Evolutionary conservation across 2,329 filamentous ascomycete species (phyloP), one percentile per base, ranked within the genome.

Genomic region (Arthrobotrys iridis): DNA sequence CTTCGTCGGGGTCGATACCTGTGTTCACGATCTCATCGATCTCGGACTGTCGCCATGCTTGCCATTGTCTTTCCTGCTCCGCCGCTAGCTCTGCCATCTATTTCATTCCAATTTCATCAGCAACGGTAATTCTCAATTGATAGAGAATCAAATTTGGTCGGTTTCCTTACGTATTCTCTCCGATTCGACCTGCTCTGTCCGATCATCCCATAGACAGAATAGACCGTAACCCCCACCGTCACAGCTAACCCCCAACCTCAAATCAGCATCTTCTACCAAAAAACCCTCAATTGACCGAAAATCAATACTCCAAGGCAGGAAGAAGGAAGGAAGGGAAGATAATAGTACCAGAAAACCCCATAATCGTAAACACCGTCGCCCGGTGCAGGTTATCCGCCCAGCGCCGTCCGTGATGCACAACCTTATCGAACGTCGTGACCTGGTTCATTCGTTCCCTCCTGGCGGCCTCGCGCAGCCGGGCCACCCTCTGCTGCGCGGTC

Each of bases 311-410:
- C 24, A 26, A 79, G 76, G 78, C 58, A 35, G 6, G 3, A 11
- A 28, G n/a, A n/a, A n/a, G n/a, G n/a, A n/a, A n/a, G n/a, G n/a
- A n/a, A n/a, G n/a, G 28, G 41, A 45, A 28, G 20, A 15, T 22
- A 68, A 46, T 70, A 66, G 24, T 52, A 88, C 87, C 86, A n/a
- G 86, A 88, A 77, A 88, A 84, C 57, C 86, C 85, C 78, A 90
- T 88, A 75, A 90, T 82, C 22, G 85, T 84, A 78, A 87, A 85
- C 18, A 88, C 87, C 77, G 88, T 88, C 60, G 85, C 83, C 78
- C 86, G 85, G 81, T 90, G 88, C 59, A 86, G 85, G 77, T 84
- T 84, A 82, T 90, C 89, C 70, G 88, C 88, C 81, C 85, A 85
- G 77, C 83, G 80, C 70, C 87, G 83, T 15, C 87, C 87, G 52